phyloP scores from a whole-genome alignment of 805 yeast genomes.

The Candida montana region DNA sequence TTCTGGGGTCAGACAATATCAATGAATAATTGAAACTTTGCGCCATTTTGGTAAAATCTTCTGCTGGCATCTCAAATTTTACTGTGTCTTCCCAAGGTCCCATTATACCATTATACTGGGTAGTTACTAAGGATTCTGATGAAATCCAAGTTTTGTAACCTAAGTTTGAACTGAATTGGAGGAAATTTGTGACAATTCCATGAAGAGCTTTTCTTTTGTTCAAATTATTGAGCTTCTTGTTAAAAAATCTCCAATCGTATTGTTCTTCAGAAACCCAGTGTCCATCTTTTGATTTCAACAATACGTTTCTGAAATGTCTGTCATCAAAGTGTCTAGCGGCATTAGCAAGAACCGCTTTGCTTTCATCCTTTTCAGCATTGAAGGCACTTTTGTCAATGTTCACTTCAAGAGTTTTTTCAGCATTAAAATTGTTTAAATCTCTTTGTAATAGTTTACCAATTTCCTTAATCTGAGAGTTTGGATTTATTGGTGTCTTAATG shows the following conservation, averaged over 20 bases:
- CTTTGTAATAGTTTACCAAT: constrained; percentile 26
- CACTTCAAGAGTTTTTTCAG: constrained; percentile 15
- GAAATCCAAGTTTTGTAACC: constrained; percentile 43
- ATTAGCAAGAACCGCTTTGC: constrained; percentile 26
- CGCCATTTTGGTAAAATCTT: constrained; percentile 41
- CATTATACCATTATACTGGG: constrained; percentile 44
- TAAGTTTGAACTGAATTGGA: constrained; percentile 37
- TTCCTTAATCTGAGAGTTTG: constrained; percentile 21
- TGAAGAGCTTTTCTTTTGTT: constrained; percentile 42
- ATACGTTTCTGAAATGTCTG: constrained; percentile 29
- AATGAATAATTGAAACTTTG: constrained; percentile 42
- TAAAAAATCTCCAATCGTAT: constrained; percentile 68
- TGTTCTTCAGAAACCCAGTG: constrained; percentile 30
- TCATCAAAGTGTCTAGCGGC: constrained; percentile 28
- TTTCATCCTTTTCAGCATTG: constrained; percentile 24
- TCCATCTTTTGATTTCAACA: constrained; percentile 30
- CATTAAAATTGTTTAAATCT: constrained; percentile 25
- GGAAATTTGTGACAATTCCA: constrained; percentile 40
- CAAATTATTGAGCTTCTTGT: constrained; percentile 31
- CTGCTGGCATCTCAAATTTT: constrained; percentile 47
- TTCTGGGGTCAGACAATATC: constrained; percentile 38
- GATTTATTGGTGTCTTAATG: constrained; percentile 28
- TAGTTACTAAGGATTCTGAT: constrained; percentile 44
- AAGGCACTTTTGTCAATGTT: constrained; percentile 23
- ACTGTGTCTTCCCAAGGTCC: constrained; percentile 50